A percentile compares a stretch with the other conserved stretches of the same genome.
Evolutionary conservation across 192 early-diverging fungal species (phyloP).

Genomic region (Spizellomyces punctatus): DNA sequence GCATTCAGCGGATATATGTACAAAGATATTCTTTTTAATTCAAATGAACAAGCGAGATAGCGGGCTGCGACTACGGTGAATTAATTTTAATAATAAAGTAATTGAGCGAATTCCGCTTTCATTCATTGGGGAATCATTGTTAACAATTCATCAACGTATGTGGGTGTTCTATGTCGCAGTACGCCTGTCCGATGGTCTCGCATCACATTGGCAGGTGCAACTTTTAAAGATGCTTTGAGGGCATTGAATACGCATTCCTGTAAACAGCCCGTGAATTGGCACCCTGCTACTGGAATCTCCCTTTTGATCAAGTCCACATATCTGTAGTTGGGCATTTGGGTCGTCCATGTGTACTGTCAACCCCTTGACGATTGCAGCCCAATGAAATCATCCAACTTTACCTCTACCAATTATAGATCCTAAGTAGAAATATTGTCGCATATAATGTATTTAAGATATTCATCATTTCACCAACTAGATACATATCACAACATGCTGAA

Average conservation of each 20-base stretch:
- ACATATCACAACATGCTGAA: no score
- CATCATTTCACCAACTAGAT: no score
- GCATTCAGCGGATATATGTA: conserved; percentile 42
- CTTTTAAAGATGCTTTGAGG: neutral
- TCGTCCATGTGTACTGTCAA: conserved; percentile 62
- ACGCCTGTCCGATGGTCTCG: conserved; percentile 19
- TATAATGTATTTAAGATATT: no score
- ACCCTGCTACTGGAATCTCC: neutral
- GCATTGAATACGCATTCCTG: conserved; percentile 36
- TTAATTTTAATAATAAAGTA: neutral
- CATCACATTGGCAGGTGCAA: conserved; percentile 9
- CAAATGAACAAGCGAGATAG: conserved; percentile 40
- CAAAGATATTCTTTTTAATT: conserved; percentile 40
- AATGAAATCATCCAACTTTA: conserved; percentile 54
- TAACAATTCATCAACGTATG: conserved; percentile 24
- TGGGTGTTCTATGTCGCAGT: conserved; percentile 17
- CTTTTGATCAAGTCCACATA: neutral
- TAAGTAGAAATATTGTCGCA: no score
- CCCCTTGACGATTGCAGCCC: conserved; percentile 53
- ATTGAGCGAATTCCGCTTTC: no score
- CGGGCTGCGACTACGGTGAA: neutral
- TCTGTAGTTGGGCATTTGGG: conserved; percentile 46
- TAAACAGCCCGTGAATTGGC: neutral
- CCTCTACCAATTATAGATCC: conserved; percentile 36
- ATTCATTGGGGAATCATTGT: neutral